These are phyloP conservation scores for Sistotremastrum niveocremeum DNA, from an alignment of 768 basidiomycete genomes.

Conservation along the genomic window DNA sequence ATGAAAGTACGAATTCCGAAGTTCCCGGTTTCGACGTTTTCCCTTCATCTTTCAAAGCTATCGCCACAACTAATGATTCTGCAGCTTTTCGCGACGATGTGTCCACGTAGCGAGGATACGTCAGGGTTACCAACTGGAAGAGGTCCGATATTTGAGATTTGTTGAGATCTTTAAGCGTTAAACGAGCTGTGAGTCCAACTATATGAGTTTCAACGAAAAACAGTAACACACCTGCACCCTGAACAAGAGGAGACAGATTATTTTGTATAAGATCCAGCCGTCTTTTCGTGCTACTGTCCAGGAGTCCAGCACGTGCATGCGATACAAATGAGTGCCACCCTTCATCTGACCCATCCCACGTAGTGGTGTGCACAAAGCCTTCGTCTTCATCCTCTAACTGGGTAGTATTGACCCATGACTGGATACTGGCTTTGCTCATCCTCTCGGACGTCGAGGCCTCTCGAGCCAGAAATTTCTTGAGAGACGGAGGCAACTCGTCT, in stretches of 20 bases:
- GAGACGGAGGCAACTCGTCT: too few species aligned
- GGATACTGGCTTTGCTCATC: too few species aligned
- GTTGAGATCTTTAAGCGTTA: constrained; percentile 33
- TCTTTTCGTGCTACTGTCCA: constrained; percentile 38
- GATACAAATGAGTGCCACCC: constrained; percentile 9
- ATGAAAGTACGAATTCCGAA: constrained; percentile 35
- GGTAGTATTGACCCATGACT: too few species aligned
- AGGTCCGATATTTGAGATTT: constrained; percentile 53
- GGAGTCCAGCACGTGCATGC: constrained; percentile 34
- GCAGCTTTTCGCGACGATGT: constrained; percentile 56
- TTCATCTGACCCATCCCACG: constrained; percentile 1
- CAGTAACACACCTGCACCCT: constrained; percentile 38
- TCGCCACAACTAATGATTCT: constrained; percentile 46
- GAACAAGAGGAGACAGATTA: constrained; percentile 42
- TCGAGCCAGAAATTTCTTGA: too few species aligned
- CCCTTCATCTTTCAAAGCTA: constrained; percentile 54
- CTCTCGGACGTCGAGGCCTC: too few species aligned
- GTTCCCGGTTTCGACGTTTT: constrained; percentile 38
- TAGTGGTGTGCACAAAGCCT: too few species aligned
- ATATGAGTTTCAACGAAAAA: constrained; percentile 1
- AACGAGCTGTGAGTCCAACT: constrained; percentile 2
- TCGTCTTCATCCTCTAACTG: too few species aligned
- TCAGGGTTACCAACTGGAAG: constrained; percentile 58
- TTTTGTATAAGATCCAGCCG: constrained; percentile 50
- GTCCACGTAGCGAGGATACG: constrained; percentile 72